Evolutionary conservation across 1,139 yeast genomes (phyloP).

Genomic region (Diutina neorugosa): DNA sequence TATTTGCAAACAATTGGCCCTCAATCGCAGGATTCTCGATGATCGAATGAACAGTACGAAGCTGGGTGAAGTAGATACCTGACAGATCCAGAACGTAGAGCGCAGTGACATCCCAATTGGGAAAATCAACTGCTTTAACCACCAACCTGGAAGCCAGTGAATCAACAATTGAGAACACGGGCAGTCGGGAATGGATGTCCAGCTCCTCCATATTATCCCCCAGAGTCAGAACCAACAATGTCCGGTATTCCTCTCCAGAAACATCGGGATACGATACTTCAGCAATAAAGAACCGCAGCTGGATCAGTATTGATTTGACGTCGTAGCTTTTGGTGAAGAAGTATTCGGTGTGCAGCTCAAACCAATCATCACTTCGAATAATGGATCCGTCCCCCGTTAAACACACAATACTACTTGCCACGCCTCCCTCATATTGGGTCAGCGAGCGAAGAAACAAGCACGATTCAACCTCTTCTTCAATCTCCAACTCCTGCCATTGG

Average conservation of each 20-base stretch:
- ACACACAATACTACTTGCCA: background rate
- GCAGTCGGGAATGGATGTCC: background rate
- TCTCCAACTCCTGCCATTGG: background rate
- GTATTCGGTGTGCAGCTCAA: background rate
- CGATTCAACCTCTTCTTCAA: background rate
- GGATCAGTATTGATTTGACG: background rate
- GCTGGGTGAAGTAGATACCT: background rate
- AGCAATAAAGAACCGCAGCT: background rate
- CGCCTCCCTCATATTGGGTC: background rate
- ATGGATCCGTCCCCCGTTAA: background rate
- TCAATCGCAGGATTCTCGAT: background rate
- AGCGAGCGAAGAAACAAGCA: background rate
- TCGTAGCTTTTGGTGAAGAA: background rate
- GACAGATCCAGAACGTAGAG: background rate
- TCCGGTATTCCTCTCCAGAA: background rate
- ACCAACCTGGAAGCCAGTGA: background rate
- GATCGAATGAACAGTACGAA: background rate
- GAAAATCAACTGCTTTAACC: background rate
- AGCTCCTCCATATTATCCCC: background rate
- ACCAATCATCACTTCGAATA: background rate
- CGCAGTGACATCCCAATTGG: too few relatives aligned
- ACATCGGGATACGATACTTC: background rate
- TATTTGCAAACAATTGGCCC: background rate
- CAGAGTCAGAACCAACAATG: background rate
- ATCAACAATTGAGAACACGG: too few relatives aligned